phyloP scores from a whole-genome alignment of 495 filamentous ascomycete species.

The Annulohypoxylon stygium region DNA sequence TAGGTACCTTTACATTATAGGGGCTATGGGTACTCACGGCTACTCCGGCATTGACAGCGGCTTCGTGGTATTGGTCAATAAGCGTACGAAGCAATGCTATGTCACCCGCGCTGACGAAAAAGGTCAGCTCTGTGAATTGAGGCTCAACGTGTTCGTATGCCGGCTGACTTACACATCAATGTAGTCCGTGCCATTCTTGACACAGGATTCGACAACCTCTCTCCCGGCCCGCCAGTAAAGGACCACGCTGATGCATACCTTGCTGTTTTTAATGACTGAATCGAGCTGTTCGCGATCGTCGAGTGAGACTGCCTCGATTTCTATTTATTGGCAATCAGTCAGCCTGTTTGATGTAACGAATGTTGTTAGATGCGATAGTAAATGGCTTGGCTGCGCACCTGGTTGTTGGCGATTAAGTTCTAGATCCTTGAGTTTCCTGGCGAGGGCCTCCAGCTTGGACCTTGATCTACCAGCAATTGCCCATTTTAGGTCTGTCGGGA shows the following conservation, averaged over 20 bases:
- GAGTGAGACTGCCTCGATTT: constrained; percentile 33
- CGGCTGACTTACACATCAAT: constrained; percentile 67
- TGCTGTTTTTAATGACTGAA: constrained; percentile 71
- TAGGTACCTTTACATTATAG: not conserved
- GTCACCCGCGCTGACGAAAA: constrained; percentile 69
- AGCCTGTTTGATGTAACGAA: not conserved
- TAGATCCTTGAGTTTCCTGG: constrained; percentile 68
- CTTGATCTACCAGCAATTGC: constrained; percentile 81
- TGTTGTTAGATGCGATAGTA: not conserved
- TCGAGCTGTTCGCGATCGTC: constrained; percentile 69
- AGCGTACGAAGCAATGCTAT: constrained; percentile 77
- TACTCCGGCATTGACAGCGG: constrained; percentile 75
- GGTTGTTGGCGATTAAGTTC: constrained; percentile 74
- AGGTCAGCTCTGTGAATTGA: not conserved
- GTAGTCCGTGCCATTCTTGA: constrained; percentile 82
- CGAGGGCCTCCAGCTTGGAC: constrained; percentile 72
- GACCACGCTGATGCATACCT: constrained; percentile 77
- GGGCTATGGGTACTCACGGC: constrained; percentile 72
- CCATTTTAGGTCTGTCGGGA: constrained; percentile 82
- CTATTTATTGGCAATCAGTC: constrained; percentile 20
- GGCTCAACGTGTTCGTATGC: not conserved
- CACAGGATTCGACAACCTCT: constrained; percentile 80
- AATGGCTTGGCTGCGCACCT: constrained; percentile 57
- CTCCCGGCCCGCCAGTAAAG: constrained; percentile 79
- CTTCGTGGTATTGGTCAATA: constrained; percentile 78